These are phyloP conservation scores for Bacidia rubella DNA, from an alignment of 495 filamentous ascomycete genomes.

Conservation along the genomic window DNA sequence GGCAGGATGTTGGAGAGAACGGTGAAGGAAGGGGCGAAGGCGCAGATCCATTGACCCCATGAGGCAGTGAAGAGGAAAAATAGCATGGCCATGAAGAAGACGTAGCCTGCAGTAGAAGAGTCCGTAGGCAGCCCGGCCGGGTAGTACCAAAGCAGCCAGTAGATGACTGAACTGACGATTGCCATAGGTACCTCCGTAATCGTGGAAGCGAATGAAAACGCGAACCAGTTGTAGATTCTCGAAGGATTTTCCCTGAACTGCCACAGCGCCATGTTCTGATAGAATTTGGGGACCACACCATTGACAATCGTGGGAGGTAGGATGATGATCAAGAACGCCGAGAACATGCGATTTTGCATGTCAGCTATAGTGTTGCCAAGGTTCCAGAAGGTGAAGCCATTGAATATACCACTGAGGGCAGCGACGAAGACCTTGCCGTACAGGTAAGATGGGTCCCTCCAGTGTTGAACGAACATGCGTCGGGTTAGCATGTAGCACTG, in stretches of 20 bases:
- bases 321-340: conserved; percentile 54
- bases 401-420: conserved; percentile 56
- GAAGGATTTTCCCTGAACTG: conserved; percentile 62
- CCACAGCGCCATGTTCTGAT: conserved; percentile 61
- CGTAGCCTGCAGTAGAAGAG: conserved; percentile 55
- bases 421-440: conserved; percentile 62
- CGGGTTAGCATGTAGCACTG: conserved; percentile 50
- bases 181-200: conserved; percentile 64
- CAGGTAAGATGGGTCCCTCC: conserved; percentile 58
- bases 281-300: conserved; percentile 74
- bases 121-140: conserved; percentile 57
- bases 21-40: conserved; percentile 67
- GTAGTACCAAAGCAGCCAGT: conserved; percentile 71
- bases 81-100: conserved; percentile 70
- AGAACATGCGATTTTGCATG: conserved; percentile 73
- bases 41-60: conserved; percentile 78
- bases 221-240: conserved; percentile 71
- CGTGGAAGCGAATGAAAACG: conserved; percentile 65
- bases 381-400: conserved; percentile 79
- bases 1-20: conserved; percentile 64
- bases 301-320: conserved; percentile 64
- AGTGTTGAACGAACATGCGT: conserved; percentile 56
- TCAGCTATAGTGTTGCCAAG: conserved; percentile 52
- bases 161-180: conserved; percentile 49
- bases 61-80: conserved; percentile 68